Evolutionary conservation across 192 early-diverging fungal genomes (phyloP).

Genomic region (Linderina pennispora): DNA sequence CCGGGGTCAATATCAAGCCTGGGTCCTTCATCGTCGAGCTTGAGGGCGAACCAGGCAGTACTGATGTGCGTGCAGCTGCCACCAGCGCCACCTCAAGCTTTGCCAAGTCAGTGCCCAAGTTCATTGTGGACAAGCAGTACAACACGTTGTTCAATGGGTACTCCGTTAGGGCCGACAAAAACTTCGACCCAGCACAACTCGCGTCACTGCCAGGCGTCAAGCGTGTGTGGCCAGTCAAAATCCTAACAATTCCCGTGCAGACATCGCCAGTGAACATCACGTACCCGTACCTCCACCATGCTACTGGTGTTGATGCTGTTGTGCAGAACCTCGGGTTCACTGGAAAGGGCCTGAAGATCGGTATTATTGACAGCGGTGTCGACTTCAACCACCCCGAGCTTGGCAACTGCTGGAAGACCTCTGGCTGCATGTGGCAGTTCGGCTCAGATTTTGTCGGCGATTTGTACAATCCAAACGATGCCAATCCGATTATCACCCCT

Average conservation of each 20-base stretch:
- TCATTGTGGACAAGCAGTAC: slow-evolving; percentile 14
- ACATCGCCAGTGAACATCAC: background rate
- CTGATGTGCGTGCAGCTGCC: background rate
- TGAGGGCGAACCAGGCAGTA: background rate
- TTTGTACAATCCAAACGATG: background rate
- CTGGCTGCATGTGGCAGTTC: slow-evolving; percentile 49
- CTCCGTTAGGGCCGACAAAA: slow-evolving; percentile 4
- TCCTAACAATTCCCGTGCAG: slow-evolving; percentile 1
- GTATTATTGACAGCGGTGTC: slow-evolving; percentile 65
- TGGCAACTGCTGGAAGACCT: slow-evolving; percentile 57
- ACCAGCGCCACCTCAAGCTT: background rate
- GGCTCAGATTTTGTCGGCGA: slow-evolving; percentile 66
- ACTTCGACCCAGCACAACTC: slow-evolving; percentile 2
- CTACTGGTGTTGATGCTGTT: slow-evolving; percentile 48
- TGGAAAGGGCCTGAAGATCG: slow-evolving; percentile 61
- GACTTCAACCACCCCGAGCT: slow-evolving; percentile 62
- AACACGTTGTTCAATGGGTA: slow-evolving; percentile 12
- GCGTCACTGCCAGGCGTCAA: slow-evolving; percentile 21
- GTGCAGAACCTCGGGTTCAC: slow-evolving; percentile 43
- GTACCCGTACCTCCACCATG: slow-evolving; percentile 23
- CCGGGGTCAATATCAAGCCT: background rate
- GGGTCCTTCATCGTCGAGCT: background rate
- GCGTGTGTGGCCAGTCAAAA: slow-evolving; percentile 20
- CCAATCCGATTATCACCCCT: slow-evolving; percentile 41
- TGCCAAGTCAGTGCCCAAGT: slow-evolving; percentile 2